Conservation (phyloP, 352 stramenopile species). For the Phytophthora capsici region DNA sequence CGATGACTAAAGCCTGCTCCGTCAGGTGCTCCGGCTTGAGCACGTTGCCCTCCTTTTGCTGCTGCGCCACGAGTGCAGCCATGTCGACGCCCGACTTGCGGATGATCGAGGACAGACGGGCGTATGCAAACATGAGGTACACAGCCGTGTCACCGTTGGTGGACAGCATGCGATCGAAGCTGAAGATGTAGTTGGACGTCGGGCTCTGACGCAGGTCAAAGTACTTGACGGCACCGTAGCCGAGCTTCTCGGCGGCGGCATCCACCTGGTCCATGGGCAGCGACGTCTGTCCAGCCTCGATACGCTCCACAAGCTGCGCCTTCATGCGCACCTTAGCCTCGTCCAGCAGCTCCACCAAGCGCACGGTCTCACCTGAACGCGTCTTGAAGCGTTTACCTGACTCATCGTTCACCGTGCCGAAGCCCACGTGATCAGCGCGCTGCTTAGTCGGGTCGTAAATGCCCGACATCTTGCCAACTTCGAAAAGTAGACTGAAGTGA, state of each 20-base stretch:
- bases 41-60: conserved; percentile 49
- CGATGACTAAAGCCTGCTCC: conserved; percentile 92
- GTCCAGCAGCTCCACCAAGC: conserved; percentile 98
- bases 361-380: conserved; percentile 97
- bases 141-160: conserved; percentile 99
- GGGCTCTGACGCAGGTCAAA: conserved; percentile 99
- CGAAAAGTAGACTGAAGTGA: conserved; percentile 87
- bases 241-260: conserved; percentile 94
- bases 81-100: conserved; percentile 93
- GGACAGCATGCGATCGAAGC: conserved; percentile 99
- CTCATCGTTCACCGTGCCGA: conserved; percentile 90
- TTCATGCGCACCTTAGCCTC: conserved; percentile 97
- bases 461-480: conserved; percentile 77
- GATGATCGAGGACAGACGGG: conserved; percentile 97
- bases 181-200: conserved; percentile 99
- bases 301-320: conserved; percentile 91
- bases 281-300: conserved; percentile 90
- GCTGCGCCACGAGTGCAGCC: conserved; percentile 59
- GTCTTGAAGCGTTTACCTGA: conserved; percentile 97
- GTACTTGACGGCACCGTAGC: conserved; percentile 99
- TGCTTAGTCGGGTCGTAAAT: conserved; percentile 87
- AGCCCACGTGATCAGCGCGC: conserved; percentile 84
- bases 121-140: conserved; percentile 99
- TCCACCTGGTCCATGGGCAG: conserved; percentile 93
- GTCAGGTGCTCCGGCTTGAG: conserved; percentile 81